A percentile compares a stretch with the other conserved stretches of the same genome.
These are phyloP conservation scores for Inonotus obliquus DNA, from an alignment of 1,284 basidiomycete species.

Conservation along the genomic window DNA sequence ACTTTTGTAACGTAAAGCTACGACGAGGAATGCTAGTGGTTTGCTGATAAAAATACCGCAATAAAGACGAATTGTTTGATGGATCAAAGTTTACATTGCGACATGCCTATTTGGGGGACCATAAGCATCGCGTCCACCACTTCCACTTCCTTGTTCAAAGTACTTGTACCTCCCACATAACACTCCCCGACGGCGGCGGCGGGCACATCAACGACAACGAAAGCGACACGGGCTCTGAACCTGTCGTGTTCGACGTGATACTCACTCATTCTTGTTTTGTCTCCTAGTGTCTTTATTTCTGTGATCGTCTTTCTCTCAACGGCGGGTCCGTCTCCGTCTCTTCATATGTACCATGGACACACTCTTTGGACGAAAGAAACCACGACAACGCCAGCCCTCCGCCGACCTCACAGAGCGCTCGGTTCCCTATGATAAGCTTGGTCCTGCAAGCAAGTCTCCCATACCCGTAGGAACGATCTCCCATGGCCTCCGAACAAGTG, in stretches of 20 bases:
- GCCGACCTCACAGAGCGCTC: slow-evolving; percentile 50
- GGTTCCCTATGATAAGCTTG: slow-evolving; percentile 68
- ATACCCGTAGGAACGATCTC: slow-evolving; percentile 51
- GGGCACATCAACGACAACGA: background rate
- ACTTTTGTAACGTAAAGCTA: too few relatives aligned
- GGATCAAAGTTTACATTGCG: background rate
- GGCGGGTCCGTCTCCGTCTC: slow-evolving; percentile 12
- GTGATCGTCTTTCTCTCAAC: slow-evolving; percentile 4
- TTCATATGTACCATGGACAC: slow-evolving; percentile 26
- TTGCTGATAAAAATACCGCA: too few relatives aligned
- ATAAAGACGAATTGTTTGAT: background rate
- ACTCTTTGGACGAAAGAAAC: slow-evolving; percentile 39
- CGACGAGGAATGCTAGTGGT: too few relatives aligned
- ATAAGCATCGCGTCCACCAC: background rate
- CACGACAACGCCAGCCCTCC: slow-evolving; percentile 42
- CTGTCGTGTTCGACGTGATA: background rate
- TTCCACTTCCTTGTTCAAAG: background rate
- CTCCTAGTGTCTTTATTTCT: slow-evolving; percentile 11
- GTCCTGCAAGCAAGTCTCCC: slow-evolving; percentile 54
- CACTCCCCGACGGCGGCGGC: background rate
- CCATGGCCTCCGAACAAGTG: slow-evolving; percentile 46
- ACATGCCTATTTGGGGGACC: background rate
- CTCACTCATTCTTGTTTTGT: background rate
- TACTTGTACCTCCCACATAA: background rate
- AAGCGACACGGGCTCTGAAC: background rate